Evolutionary conservation across 805 yeast species (phyloP), one percentile per base, ranked within the genome.

Genomic region (Sporopachydermia lactativora): DNA sequence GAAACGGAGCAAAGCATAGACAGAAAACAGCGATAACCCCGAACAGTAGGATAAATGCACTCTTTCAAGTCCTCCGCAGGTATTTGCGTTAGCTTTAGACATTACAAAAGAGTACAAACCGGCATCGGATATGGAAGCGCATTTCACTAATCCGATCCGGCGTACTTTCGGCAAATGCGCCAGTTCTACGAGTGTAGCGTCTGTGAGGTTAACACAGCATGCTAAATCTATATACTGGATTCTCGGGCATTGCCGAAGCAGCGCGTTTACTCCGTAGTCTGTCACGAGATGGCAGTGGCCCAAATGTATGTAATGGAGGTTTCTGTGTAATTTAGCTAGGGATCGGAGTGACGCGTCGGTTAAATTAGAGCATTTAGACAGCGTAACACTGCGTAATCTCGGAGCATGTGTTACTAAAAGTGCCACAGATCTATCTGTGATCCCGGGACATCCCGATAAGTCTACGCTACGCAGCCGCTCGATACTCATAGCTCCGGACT

Each of bases 221-320:
- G 97, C 97, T 44, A 92, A 72, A 60, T 89, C 98, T 47, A 89
- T 84, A 57, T 88, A 89, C 52, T 84, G 94, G 43, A 89, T 75
- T 43, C 95, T 68, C 43, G 81, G 81, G 53, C 97, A 92, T 38
- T 71, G 69, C 47, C 80, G 70, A 8, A 84, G 82, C 45, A 89
- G 65, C 6, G 72, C 67, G 18, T 74, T 70, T 14, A 92, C 92
- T 15, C 96, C 96, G 45, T 68, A 71, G 61, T 89, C 97, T 1
- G 96, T 89, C 43, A 89, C 81, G 52, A 81, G 75, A 37, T 77
- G 71, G 63, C 98, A 92, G 62, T 89, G 97, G 14, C 97, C 97
- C 45, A 89, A 69, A 61, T 92, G 97, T 39, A 92, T 70, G 50
- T 86, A 85, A 53, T 86, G 96, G 49, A 89, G 65, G 49, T 78